phyloP scores from a whole-genome alignment of 2,329 filamentous ascomycete genomes.

The Coniochaeta pulveracea region DNA sequence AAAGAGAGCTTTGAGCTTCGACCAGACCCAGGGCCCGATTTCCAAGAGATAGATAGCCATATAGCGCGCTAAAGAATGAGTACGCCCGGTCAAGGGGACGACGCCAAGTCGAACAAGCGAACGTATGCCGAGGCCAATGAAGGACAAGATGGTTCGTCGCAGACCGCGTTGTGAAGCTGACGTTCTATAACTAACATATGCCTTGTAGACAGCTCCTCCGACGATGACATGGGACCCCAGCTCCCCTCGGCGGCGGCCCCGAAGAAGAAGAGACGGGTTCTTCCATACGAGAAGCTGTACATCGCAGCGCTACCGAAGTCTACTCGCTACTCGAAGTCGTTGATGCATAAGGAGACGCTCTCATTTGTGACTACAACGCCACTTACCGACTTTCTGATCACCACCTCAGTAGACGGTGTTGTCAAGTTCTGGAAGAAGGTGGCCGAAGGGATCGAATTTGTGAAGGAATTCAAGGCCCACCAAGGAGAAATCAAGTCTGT shows the following conservation, averaged over 20 bases:
- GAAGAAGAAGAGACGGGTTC: constrained; percentile 83
- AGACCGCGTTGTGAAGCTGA: background rate
- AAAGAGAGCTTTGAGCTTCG: too few relatives aligned
- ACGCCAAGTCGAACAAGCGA: constrained; percentile 35
- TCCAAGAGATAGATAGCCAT: too few relatives aligned
- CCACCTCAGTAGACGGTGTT: constrained; percentile 84
- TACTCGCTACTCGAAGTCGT: constrained; percentile 77
- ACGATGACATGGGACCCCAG: constrained; percentile 89
- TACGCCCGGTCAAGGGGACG: constrained; percentile 15
- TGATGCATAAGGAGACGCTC: constrained; percentile 97
- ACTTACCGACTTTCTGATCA: constrained; percentile 88
- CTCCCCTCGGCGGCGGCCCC: constrained; percentile 68
- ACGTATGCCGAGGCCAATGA: constrained; percentile 41
- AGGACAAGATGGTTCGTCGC: constrained; percentile 29
- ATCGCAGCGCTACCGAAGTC: constrained; percentile 77
- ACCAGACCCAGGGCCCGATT: too few relatives aligned
- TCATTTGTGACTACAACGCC: constrained; percentile 82
- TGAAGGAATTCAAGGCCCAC: constrained; percentile 95
- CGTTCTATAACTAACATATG: constrained; percentile 3
- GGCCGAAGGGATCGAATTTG: constrained; percentile 83
- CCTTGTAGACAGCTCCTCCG: constrained; percentile 54
- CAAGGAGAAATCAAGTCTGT: constrained; percentile 73
- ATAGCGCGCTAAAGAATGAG: too few relatives aligned
- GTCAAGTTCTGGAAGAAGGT: constrained; percentile 99
- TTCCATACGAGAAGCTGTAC: constrained; percentile 93